Base-by-base conservation (phyloP, 2,329 filamentous ascomycete species). In the Colletotrichum falcatum region DNA sequence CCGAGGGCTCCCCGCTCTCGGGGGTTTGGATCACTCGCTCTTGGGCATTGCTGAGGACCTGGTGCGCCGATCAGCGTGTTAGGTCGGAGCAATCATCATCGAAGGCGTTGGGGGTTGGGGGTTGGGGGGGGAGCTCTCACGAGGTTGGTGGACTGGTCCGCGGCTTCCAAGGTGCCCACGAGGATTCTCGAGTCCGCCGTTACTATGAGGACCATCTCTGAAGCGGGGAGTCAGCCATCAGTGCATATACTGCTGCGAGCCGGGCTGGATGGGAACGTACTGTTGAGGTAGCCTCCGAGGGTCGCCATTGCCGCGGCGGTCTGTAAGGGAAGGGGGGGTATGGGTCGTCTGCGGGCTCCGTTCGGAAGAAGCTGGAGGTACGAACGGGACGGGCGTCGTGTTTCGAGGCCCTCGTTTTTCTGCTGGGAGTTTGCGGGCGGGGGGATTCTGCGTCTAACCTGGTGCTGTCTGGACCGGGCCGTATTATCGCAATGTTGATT, bases 61-160 rank as follows among this genome's bases (percentile, higher is more conserved):
- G 70, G 37, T 48, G 23, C 53, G 39, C 30, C n/a, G 12, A 23
- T 16, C 16, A n/a, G 37, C 26, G 18, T 56, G 64, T 64, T 55
- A 46, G 61, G 42, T 48, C 14, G 42, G 35, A 35, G 53, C 60
- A 56, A 35, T 61, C 20, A 44, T 33, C n/a, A 23, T 23, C 16
- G 48, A n/a, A 42, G 35, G 5, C 5, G 16, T 39, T 39, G 53
- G 37, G 23, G 6, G n/a, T n/a, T n/a, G n/a, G n/a, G n/a, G n/a
- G n/a, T n/a, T n/a, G 5, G 35, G 33, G 37, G 26, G 42, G 53
- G n/a, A 30, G 74, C n/a, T n/a, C 83, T 72, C 81, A 91, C 89
- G 73, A 99, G 84, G 82, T 99, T 99, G 74, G 96, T 98, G 77
- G 92, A 90, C 81, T 97, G 91, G 81, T 99, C 96, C 79, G 92